Evolutionary conservation across 1,284 basidiomycete genomes (phyloP).

Genomic region (Pholiota adiposa): DNA sequence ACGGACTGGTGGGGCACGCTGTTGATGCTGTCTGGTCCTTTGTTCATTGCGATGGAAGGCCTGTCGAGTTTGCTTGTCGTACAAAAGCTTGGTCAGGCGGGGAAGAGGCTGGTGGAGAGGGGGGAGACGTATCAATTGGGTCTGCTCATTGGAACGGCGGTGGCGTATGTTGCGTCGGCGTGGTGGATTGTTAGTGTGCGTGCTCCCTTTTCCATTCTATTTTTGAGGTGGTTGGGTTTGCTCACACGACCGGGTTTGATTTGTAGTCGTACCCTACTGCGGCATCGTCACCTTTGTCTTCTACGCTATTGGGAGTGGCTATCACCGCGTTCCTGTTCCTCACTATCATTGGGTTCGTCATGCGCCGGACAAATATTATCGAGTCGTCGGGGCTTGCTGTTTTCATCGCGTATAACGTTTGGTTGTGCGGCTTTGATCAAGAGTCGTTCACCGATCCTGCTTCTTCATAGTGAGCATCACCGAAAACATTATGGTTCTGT

Average conservation of each 20-base stretch:
- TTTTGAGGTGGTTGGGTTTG: constrained; percentile 18
- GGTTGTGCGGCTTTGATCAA: constrained; percentile 80
- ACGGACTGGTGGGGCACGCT: constrained; percentile 75
- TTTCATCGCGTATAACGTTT: constrained; percentile 86
- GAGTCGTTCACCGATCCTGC: constrained; percentile 69
- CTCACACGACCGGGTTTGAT: constrained; percentile 13
- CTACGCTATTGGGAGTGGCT: constrained; percentile 82
- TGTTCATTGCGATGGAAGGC: constrained; percentile 83
- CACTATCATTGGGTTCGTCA: constrained; percentile 86
- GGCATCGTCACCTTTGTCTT: constrained; percentile 81
- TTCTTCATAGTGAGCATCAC: constrained; percentile 70
- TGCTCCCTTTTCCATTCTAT: constrained; percentile 21
- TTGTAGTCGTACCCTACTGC: constrained; percentile 75
- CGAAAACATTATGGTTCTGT: constrained; percentile 3
- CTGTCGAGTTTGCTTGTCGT: constrained; percentile 82
- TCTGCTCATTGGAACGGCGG: constrained; percentile 72
- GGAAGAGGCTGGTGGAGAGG: constrained; percentile 68
- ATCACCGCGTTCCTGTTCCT: constrained; percentile 72
- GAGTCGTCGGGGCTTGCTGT: constrained; percentile 88
- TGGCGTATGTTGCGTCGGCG: constrained; percentile 75
- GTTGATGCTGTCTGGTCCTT: constrained; percentile 72
- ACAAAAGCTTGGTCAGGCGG: constrained; percentile 78
- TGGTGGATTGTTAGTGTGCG: constrained; percentile 81
- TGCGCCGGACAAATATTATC: constrained; percentile 90
- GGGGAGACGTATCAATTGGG: constrained; percentile 77